phyloP scores from a whole-genome alignment of 768 basidiomycete species.

The Tylopilus felleus region DNA sequence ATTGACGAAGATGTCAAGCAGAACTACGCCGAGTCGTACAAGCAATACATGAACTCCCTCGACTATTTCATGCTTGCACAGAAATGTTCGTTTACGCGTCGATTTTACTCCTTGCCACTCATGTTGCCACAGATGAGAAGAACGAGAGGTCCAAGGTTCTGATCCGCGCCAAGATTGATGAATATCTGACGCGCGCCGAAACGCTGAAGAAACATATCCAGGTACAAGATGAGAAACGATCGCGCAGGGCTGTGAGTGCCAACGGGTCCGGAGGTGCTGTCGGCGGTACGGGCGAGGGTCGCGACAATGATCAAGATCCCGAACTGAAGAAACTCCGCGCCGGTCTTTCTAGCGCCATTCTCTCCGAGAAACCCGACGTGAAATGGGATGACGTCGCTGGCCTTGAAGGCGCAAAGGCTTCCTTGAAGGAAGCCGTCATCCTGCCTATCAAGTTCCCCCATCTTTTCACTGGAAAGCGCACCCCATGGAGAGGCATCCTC shows the following conservation, averaged over 20 bases:
- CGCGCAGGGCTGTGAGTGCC: conserved; percentile 47
- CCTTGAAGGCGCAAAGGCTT: conserved; percentile 90
- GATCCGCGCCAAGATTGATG: conserved; percentile 83
- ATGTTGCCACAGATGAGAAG: conserved; percentile 61
- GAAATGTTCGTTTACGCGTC: conserved; percentile 56
- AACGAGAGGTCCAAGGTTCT: conserved; percentile 88
- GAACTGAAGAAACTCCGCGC: conserved; percentile 97
- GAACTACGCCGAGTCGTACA: conserved; percentile 93
- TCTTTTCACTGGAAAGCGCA: conserved; percentile 96
- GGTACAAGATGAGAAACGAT: conserved; percentile 54
- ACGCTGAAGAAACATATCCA: conserved; percentile 81
- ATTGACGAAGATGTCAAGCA: conserved; percentile 91
- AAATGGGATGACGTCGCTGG: conserved; percentile 99
- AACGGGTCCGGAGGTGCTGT: conserved; percentile 43
- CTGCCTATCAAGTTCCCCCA: conserved; percentile 99
- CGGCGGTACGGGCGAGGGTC: conserved; percentile 47
- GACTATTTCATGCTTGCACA: conserved; percentile 99
- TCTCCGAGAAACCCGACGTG: conserved; percentile 92
- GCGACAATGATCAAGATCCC: conserved; percentile 75
- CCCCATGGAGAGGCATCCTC: conserved; percentile 94
- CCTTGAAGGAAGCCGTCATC: conserved; percentile 97
- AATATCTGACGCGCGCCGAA: conserved; percentile 91
- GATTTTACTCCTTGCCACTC: background rate
- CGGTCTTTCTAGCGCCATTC: conserved; percentile 81
- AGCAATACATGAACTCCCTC: conserved; percentile 89